phyloP scores from a whole-genome alignment of 2,329 filamentous ascomycete genomes.

The Penicillium sp. region DNA sequence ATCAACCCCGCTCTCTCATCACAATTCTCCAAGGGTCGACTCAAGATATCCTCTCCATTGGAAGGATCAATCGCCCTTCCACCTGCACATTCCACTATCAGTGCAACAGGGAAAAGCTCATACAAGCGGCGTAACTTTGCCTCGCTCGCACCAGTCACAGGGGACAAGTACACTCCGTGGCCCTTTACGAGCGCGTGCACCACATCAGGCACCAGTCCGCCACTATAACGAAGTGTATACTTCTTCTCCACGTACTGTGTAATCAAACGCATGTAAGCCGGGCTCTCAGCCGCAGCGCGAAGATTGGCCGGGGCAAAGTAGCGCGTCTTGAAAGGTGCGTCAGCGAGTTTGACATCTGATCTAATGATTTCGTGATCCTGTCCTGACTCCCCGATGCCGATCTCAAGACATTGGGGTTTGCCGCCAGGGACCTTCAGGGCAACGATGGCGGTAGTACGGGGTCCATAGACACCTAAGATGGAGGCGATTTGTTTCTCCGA shows the following conservation, averaged over 20 bases:
- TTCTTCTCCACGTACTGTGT: slow-evolving; percentile 5
- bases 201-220: slow-evolving; percentile 5
- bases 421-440: neutral
- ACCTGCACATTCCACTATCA: slow-evolving; percentile 5
- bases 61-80: slow-evolving; percentile 2
- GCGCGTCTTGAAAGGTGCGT: slow-evolving; percentile 5
- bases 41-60: slow-evolving; percentile 5
- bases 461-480: slow-evolving; percentile 4
- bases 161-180: slow-evolving; percentile 4
- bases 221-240: slow-evolving; percentile 7
- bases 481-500: slow-evolving; percentile 5
- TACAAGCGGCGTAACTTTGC: slow-evolving; percentile 7
- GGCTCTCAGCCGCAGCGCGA: slow-evolving; percentile 1
- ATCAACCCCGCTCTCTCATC: slow-evolving; percentile 6
- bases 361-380: slow-evolving; percentile 1
- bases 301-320: slow-evolving; percentile 8
- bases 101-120: slow-evolving; percentile 5
- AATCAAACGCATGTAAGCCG: slow-evolving; percentile 4
- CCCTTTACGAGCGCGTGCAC: slow-evolving; percentile 6
- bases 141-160: slow-evolving; percentile 1
- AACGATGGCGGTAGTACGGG: slow-evolving; percentile 5
- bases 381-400: neutral
- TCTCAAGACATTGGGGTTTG: slow-evolving; percentile 1
- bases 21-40: neutral
- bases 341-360: neutral